phyloP scores from a whole-genome alignment of 345 rosid species.

The Camelina sativa region DNA sequence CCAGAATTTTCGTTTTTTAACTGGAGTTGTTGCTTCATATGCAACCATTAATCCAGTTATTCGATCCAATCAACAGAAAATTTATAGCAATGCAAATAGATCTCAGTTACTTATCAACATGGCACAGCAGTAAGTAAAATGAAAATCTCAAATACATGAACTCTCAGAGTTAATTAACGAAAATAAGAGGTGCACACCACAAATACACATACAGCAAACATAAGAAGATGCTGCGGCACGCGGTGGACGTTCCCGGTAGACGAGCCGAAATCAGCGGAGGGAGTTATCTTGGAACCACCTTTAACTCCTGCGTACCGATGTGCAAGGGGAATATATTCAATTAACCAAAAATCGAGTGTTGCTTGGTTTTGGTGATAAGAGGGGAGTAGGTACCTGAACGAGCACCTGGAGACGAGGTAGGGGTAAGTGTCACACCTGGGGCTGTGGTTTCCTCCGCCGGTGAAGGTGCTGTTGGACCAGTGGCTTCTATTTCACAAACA shows the following conservation, averaged over 20 bases:
- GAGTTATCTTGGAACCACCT: constrained; percentile 55
- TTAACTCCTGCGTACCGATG: constrained; percentile 27
- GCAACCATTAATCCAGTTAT: neutral
- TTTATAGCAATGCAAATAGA: neutral
- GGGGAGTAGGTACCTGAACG: constrained; percentile 53
- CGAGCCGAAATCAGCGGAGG: constrained; percentile 47
- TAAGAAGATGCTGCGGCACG: constrained; percentile 42
- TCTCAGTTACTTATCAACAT: neutral
- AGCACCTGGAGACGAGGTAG: constrained; percentile 46
- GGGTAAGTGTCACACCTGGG: constrained; percentile 49
- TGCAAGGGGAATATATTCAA: constrained; percentile 10
- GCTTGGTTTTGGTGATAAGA: constrained; percentile 12
- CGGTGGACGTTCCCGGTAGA: constrained; percentile 48
- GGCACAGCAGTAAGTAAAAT: neutral
- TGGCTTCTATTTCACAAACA: constrained; percentile 48
- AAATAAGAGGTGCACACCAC: constrained; percentile 42
- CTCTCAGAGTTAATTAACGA: constrained; percentile 40
- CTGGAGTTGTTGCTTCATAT: neutral
- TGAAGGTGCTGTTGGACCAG: constrained; percentile 46
- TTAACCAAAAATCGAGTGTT: constrained; percentile 13
- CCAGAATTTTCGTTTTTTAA: neutral
- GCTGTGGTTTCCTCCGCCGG: constrained; percentile 53
- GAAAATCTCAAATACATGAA: constrained; percentile 13
- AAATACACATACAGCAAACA: constrained; percentile 46
- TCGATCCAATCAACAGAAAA: neutral